Evolutionary conservation across 2,329 filamentous ascomycete species (phyloP).

Genomic region (Monilinia polystroma): DNA sequence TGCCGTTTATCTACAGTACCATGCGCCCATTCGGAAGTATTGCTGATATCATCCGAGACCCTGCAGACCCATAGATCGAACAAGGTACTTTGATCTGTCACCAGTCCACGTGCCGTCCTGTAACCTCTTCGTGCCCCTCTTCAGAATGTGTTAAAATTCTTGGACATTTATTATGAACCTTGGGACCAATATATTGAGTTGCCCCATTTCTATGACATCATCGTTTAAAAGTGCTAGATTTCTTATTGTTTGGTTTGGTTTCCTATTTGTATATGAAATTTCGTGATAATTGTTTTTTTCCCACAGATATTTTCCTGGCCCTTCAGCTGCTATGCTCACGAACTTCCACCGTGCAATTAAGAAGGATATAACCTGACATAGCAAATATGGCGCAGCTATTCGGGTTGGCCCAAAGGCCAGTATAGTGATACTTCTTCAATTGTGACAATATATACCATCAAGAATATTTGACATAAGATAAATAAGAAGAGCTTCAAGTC

Average conservation of each 20-base stretch:
- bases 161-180: too few relatives aligned
- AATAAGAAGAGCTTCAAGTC: background rate
- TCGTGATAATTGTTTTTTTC: background rate
- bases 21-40: background rate
- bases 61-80: background rate
- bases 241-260: background rate
- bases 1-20: background rate
- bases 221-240: background rate
- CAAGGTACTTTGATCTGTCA: background rate
- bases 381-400: conserved; percentile 11
- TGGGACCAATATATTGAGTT: background rate
- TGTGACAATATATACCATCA: conserved; percentile 44
- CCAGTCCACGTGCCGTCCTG: background rate
- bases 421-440: conserved; percentile 44
- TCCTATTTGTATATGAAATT: background rate
- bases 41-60: background rate
- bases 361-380: conserved; percentile 9
- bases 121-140: background rate
- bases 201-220: background rate
- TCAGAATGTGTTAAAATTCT: background rate
- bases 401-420: conserved; percentile 18
- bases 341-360: conserved; percentile 1
- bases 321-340: background rate
- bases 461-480: conserved; percentile 39
- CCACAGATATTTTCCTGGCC: conserved; percentile 8